A percentile compares a stretch with the other conserved stretches of the same genome.
Evolutionary conservation across 352 stramenopile genomes (phyloP).

Genomic region (Globisporangium radiosum): DNA sequence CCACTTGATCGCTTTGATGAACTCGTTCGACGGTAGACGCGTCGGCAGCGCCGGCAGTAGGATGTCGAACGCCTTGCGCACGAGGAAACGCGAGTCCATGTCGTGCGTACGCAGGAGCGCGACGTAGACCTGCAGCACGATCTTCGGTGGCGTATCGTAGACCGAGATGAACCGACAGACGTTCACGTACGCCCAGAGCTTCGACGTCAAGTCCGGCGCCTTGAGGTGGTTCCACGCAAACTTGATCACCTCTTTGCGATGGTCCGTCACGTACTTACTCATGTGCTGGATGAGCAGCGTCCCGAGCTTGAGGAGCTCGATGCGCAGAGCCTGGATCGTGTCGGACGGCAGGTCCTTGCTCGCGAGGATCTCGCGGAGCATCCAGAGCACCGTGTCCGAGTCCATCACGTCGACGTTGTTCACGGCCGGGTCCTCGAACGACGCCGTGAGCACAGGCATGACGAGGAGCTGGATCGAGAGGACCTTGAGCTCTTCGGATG

Average conservation of each 20-base stretch:
- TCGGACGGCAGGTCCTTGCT: constrained; percentile 76
- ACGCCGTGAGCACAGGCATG: constrained; percentile 88
- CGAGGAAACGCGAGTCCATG: constrained; percentile 91
- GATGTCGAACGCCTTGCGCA: constrained; percentile 93
- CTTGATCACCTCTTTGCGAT: constrained; percentile 97
- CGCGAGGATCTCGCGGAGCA: constrained; percentile 82
- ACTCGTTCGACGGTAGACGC: constrained; percentile 87
- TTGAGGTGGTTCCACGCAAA: constrained; percentile 98
- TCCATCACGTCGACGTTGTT: constrained; percentile 86
- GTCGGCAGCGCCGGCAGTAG: constrained; percentile 90
- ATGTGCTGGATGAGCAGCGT: constrained; percentile 96
- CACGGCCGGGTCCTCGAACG: constrained; percentile 74
- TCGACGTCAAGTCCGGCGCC: constrained; percentile 91
- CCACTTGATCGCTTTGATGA: constrained; percentile 96
- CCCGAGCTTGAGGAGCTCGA: constrained; percentile 92
- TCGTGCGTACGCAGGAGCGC: constrained; percentile 93
- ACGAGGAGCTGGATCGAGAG: constrained; percentile 91
- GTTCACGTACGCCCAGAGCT: constrained; percentile 97
- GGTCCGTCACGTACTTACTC: constrained; percentile 87
- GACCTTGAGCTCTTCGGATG: constrained; percentile 89
- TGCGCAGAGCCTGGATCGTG: constrained; percentile 72
- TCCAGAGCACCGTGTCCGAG: constrained; percentile 82
- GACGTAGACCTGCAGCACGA: constrained; percentile 96
- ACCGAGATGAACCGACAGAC: constrained; percentile 95
- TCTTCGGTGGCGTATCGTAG: constrained; percentile 95